Evolutionary conservation across 441 rosid species (phyloP).

Genomic region (Eutrema salsugineum): DNA sequence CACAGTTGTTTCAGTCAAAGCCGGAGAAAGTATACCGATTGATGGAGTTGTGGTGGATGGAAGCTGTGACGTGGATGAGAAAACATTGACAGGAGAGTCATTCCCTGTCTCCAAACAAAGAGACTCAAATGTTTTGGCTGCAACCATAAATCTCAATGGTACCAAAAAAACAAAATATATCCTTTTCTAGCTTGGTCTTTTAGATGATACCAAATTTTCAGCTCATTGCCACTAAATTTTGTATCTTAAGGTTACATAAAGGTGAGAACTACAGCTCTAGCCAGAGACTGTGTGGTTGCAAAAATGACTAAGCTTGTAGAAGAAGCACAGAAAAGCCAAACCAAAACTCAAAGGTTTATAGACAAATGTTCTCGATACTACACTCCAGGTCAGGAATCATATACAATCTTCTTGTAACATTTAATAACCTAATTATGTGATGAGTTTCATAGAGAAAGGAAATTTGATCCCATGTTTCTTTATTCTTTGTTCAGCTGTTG

Average conservation of each 20-base stretch:
- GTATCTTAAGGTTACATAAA: slow-evolving; percentile 48
- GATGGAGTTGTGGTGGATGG: slow-evolving; percentile 83
- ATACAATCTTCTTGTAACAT: slow-evolving; percentile 36
- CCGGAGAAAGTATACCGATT: slow-evolving; percentile 74
- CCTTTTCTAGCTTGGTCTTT: background rate
- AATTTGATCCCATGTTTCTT: slow-evolving; percentile 15
- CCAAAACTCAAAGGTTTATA: slow-evolving; percentile 66
- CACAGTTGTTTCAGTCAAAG: slow-evolving; percentile 62
- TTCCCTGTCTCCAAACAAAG: slow-evolving; percentile 66
- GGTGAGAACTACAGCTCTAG: slow-evolving; percentile 63
- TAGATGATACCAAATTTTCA: background rate
- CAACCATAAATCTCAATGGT: slow-evolving; percentile 79
- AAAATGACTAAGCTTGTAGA: slow-evolving; percentile 83
- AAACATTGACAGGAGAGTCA: slow-evolving; percentile 76
- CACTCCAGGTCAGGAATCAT: slow-evolving; percentile 67
- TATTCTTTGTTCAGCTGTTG: slow-evolving; percentile 42
- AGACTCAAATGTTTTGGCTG: slow-evolving; percentile 69
- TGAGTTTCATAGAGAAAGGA: background rate
- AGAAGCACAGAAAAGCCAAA: slow-evolving; percentile 78
- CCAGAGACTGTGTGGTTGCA: slow-evolving; percentile 74
- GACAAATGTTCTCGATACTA: slow-evolving; percentile 69
- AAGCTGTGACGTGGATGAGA: slow-evolving; percentile 79
- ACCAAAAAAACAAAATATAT: background rate
- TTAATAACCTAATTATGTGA: background rate
- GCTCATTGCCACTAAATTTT: background rate